Percentiles rank a stretch among this genome's conserved stretches.
These are phyloP conservation scores for Eragrostis curvula DNA, from an alignment of 176 grass and related monocot genomes.

Conservation along the genomic window DNA sequence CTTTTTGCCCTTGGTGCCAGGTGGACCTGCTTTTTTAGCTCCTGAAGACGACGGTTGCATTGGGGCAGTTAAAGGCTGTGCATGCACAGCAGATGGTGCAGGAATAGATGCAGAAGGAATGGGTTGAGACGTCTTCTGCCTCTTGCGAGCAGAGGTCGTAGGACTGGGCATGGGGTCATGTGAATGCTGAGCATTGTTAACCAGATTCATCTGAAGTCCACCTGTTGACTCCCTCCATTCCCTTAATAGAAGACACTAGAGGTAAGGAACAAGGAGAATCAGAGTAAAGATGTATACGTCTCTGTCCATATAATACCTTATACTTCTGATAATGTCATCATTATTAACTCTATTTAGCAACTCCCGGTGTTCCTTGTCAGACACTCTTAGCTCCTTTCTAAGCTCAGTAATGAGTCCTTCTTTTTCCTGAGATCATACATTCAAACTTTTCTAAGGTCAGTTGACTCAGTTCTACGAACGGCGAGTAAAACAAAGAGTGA, in stretches of 20 bases:
- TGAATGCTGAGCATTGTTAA: constrained; percentile 48
- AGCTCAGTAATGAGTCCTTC: constrained; percentile 82
- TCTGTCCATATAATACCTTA: constrained; percentile 57
- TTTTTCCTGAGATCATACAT: constrained; percentile 62
- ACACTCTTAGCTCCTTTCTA: constrained; percentile 79
- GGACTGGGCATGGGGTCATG: constrained; percentile 68
- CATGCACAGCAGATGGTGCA: constrained; percentile 54
- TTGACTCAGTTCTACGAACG: not conserved
- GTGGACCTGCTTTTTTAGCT: constrained; percentile 54
- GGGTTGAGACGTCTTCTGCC: constrained; percentile 76
- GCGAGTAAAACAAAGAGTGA: not conserved
- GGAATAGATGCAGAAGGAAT: constrained; percentile 56
- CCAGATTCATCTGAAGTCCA: constrained; percentile 43
- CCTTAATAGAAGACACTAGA: constrained; percentile 22
- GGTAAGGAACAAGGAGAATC: not conserved
- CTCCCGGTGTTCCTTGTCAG: constrained; percentile 75
- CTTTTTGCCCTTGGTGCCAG: constrained; percentile 70
- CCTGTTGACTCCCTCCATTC: constrained; percentile 51
- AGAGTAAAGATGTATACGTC: not conserved
- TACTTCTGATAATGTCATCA: constrained; percentile 75
- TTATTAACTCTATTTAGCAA: constrained; percentile 66
- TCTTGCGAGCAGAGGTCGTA: constrained; percentile 78
- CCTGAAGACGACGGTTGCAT: constrained; percentile 74
- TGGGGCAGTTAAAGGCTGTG: constrained; percentile 49
- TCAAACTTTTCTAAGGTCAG: not conserved